Conservation (phyloP, 768 basidiomycete species). For the Hebeloma cylindrosporum region DNA sequence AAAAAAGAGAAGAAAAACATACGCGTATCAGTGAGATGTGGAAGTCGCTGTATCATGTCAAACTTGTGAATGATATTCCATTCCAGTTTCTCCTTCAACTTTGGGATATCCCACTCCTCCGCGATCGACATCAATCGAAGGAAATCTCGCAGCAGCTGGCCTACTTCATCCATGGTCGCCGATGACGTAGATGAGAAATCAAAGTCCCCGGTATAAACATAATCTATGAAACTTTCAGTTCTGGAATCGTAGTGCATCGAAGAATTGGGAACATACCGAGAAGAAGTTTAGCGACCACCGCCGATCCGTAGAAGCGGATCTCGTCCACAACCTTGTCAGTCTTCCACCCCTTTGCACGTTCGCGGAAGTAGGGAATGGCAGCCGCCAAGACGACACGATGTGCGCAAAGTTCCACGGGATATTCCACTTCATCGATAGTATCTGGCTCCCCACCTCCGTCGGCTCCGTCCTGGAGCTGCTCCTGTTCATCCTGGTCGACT, state of each 20-base stretch:
- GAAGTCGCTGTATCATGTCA: constrained; percentile 13
- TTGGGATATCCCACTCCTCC: constrained; percentile 17
- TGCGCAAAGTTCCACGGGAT: constrained; percentile 4
- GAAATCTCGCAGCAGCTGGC: constrained; percentile 8
- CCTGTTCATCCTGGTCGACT: background rate
- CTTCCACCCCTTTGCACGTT: constrained; percentile 24
- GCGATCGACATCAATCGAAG: constrained; percentile 13
- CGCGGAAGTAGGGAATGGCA: constrained; percentile 26
- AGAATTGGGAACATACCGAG: constrained; percentile 24
- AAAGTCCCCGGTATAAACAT: constrained; percentile 28
- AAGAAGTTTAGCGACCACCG: constrained; percentile 21
- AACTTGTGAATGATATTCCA: constrained; percentile 13
- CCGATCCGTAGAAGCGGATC: constrained; percentile 16
- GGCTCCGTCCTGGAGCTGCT: background rate
- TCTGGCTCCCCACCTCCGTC: background rate
- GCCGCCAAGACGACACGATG: constrained; percentile 13
- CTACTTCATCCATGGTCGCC: background rate
- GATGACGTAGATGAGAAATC: constrained; percentile 2
- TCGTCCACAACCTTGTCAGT: constrained; percentile 10
- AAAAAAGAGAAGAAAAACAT: background rate
- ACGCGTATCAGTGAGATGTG: constrained; percentile 4
- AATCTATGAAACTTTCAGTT: constrained; percentile 22
- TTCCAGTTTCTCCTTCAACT: constrained; percentile 15
- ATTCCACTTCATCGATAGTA: background rate
- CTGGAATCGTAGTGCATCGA: background rate